Conservation (phyloP, 2,329 filamentous ascomycete genomes). For the Aspergillus sp. region DNA sequence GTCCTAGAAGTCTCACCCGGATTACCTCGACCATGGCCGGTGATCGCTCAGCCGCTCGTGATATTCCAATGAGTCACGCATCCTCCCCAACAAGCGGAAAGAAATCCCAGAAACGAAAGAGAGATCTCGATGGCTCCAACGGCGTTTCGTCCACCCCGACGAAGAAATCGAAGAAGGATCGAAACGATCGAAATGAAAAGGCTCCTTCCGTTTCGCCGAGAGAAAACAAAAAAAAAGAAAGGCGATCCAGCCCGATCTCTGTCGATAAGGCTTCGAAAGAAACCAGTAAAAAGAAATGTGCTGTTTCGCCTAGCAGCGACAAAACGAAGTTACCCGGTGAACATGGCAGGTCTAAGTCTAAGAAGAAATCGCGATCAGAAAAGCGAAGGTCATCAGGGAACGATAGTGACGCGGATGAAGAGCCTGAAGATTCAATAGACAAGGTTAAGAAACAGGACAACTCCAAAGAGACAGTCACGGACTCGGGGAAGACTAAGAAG, state of each 20-base stretch:
- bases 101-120: conserved; percentile 36
- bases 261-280: conserved; percentile 35
- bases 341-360: conserved; percentile 15
- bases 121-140: conserved; percentile 28
- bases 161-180: conserved; percentile 39
- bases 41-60: conserved; percentile 49
- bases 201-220: conserved; percentile 27
- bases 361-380: conserved; percentile 37
- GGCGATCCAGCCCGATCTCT: conserved; percentile 20
- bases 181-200: conserved; percentile 23
- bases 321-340: conserved; percentile 26
- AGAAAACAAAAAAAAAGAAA: conserved; percentile 29
- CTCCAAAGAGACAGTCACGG: conserved; percentile 15
- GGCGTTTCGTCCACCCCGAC: conserved; percentile 26
- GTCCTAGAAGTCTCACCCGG: neutral
- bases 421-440: conserved; percentile 29
- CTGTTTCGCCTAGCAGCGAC: conserved; percentile 27
- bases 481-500: neutral
- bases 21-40: conserved; percentile 42
- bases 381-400: conserved; percentile 34
- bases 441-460: conserved; percentile 6
- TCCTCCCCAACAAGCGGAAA: conserved; percentile 21
- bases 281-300: conserved; percentile 28
- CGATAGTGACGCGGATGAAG: conserved; percentile 13
- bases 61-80: conserved; percentile 36